These are phyloP conservation scores for Leersia perrieri DNA, from an alignment of 176 grass and related monocot genomes.

Conservation along the genomic window DNA sequence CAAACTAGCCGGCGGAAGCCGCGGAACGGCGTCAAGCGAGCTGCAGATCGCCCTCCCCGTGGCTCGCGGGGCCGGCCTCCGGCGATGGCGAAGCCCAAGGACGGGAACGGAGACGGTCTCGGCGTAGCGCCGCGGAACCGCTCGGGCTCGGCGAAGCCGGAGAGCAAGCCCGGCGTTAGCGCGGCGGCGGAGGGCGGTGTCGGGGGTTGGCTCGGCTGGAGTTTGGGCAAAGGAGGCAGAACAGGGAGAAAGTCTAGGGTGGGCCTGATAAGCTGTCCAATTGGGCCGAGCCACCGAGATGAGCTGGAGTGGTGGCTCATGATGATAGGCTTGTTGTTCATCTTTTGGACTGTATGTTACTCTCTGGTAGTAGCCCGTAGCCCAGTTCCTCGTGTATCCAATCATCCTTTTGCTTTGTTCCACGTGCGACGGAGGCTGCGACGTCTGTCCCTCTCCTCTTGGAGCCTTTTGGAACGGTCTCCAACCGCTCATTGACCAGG, in stretches of 20 bases:
- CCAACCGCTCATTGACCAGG: neutral
- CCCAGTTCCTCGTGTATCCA: neutral
- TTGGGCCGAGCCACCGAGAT: neutral
- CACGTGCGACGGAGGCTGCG: neutral
- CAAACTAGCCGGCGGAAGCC: neutral
- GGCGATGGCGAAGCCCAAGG: neutral
- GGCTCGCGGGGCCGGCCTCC: no score
- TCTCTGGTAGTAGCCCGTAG: neutral
- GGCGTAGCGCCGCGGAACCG: no score
- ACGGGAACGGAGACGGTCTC: neutral
- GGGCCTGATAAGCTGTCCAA: neutral
- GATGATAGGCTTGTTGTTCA: neutral
- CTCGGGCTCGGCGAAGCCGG: neutral
- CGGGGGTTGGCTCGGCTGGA: no score
- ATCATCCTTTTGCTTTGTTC: neutral
- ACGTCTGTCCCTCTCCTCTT: neutral
- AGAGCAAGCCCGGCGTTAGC: no score
- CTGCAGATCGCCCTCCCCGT: neutral
- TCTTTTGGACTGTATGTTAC: neutral
- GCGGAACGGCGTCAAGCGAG: neutral
- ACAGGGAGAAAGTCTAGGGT: no score
- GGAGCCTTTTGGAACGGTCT: neutral
- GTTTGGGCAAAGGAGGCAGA: no score
- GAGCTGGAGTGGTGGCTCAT: no score
- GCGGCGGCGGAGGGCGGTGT: no score